These are phyloP conservation scores for Exophiala sideris DNA, from an alignment of 2,329 filamentous ascomycete species.

Conservation along the genomic window DNA sequence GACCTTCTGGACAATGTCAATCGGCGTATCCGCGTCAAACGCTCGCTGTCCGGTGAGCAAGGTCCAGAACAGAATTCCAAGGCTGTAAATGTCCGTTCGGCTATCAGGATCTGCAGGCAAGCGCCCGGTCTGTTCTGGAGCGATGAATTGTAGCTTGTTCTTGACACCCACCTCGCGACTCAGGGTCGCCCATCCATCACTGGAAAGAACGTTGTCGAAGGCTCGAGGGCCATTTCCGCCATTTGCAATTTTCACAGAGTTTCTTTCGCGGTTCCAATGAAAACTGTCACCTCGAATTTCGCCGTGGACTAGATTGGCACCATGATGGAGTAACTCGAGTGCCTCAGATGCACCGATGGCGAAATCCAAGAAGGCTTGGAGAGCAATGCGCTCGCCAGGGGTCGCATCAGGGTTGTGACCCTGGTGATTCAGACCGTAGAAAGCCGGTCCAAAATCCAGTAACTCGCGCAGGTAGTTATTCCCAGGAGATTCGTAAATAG, in stretches of 20 bases:
- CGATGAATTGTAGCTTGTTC: conserved; percentile 87
- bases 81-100: conserved; percentile 87
- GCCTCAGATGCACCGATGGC: conserved; percentile 84
- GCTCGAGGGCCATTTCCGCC: conserved; percentile 83
- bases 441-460: conserved; percentile 70
- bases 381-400: conserved; percentile 60
- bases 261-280: conserved; percentile 71
- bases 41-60: conserved; percentile 75
- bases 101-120: conserved; percentile 89
- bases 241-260: conserved; percentile 72
- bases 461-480: conserved; percentile 67
- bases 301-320: conserved; percentile 79
- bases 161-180: conserved; percentile 82
- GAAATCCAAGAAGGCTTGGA: conserved; percentile 81
- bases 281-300: conserved; percentile 90
- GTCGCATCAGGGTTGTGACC: conserved; percentile 38
- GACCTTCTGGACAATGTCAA: conserved; percentile 90
- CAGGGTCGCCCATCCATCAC: conserved; percentile 79
- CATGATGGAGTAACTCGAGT: conserved; percentile 86
- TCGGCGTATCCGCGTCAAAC: conserved; percentile 73
- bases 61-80: conserved; percentile 86
- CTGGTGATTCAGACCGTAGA: conserved; percentile 57
- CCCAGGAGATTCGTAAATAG: conserved; percentile 77
- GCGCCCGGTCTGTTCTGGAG: conserved; percentile 89
- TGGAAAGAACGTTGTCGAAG: conserved; percentile 83